phyloP scores from a whole-genome alignment of 1,284 basidiomycete species.

The Boletus subluridellus region DNA sequence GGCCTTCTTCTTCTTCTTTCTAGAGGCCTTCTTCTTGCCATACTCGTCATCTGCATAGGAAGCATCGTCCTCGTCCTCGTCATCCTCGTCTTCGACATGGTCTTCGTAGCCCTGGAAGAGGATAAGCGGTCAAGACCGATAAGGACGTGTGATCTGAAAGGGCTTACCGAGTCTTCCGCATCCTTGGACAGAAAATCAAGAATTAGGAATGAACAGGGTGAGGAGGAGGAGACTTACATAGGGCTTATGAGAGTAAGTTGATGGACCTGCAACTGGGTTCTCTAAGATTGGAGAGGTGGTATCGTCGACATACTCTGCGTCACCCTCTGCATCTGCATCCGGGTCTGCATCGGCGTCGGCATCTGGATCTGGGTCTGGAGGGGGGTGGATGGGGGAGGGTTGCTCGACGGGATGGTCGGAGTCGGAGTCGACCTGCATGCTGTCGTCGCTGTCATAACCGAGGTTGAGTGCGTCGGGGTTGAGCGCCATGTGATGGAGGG shows the following conservation, averaged over 20 bases:
- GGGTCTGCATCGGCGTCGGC: constrained; percentile 39
- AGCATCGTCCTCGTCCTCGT: constrained; percentile 63
- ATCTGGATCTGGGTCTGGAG: constrained; percentile 36
- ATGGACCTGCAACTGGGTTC: constrained; percentile 35
- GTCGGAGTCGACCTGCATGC: constrained; percentile 49
- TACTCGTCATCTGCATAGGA: constrained; percentile 77
- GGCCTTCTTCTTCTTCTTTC: constrained; percentile 61
- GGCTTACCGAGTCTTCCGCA: constrained; percentile 62
- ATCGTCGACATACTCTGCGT: constrained; percentile 35
- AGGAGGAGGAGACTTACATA: constrained; percentile 22
- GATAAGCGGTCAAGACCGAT: constrained; percentile 23
- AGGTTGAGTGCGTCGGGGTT: constrained; percentile 37
- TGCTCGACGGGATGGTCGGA: constrained; percentile 31
- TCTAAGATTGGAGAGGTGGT: constrained; percentile 29
- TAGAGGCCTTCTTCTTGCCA: constrained; percentile 61
- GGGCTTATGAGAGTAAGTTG: constrained; percentile 26
- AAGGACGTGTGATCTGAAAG: constrained; percentile 20
- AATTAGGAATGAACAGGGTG: constrained; percentile 8
- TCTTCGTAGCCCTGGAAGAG: constrained; percentile 64
- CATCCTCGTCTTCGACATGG: constrained; percentile 49
- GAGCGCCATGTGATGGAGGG: constrained; percentile 36
- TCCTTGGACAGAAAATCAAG: constrained; percentile 38
- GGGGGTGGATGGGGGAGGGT: constrained; percentile 18
- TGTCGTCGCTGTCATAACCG: constrained; percentile 40
- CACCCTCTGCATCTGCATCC: constrained; percentile 41